phyloP scores from a whole-genome alignment of 2,329 filamentous ascomycete species.

The Aspergillus arachidicola region DNA sequence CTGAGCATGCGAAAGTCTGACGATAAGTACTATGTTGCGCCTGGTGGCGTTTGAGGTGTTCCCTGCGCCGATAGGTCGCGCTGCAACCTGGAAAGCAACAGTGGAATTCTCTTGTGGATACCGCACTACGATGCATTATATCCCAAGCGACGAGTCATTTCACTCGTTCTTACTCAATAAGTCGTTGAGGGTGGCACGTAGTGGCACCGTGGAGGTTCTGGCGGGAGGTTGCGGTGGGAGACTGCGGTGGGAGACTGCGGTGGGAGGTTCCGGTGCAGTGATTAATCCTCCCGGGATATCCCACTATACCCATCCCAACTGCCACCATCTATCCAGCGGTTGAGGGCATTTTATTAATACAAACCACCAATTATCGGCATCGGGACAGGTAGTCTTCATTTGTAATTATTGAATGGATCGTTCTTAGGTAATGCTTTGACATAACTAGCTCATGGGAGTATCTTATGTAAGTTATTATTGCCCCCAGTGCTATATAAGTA shows the following conservation, averaged over 20 bases:
- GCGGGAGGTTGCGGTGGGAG: not conserved
- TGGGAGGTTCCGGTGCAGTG: not conserved
- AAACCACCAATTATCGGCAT: too few relatives aligned
- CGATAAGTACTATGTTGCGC: slow-evolving; percentile 17
- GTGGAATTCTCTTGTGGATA: slow-evolving; percentile 8
- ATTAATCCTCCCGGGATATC: too few relatives aligned
- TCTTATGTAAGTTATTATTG: too few relatives aligned
- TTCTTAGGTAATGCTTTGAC: not conserved
- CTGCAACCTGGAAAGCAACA: slow-evolving; percentile 22
- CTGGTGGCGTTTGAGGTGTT: slow-evolving; percentile 29
- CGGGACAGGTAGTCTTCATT: too few relatives aligned
- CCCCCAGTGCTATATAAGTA: too few relatives aligned
- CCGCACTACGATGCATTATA: slow-evolving; percentile 1
- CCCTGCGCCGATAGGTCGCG: slow-evolving; percentile 27
- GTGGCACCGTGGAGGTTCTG: not conserved
- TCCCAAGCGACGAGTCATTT: not conserved
- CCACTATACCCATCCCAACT: too few relatives aligned
- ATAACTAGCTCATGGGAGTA: rapidly evolving
- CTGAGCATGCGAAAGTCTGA: slow-evolving; percentile 17
- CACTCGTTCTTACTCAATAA: not conserved
- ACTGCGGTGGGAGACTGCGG: not conserved
- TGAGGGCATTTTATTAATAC: too few relatives aligned
- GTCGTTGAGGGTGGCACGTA: not conserved
- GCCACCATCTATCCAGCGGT: too few relatives aligned
- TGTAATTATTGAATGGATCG: too few relatives aligned